Evolutionary conservation across 345 rosid genomes (phyloP).

Genomic region (Jatropha curcas): DNA sequence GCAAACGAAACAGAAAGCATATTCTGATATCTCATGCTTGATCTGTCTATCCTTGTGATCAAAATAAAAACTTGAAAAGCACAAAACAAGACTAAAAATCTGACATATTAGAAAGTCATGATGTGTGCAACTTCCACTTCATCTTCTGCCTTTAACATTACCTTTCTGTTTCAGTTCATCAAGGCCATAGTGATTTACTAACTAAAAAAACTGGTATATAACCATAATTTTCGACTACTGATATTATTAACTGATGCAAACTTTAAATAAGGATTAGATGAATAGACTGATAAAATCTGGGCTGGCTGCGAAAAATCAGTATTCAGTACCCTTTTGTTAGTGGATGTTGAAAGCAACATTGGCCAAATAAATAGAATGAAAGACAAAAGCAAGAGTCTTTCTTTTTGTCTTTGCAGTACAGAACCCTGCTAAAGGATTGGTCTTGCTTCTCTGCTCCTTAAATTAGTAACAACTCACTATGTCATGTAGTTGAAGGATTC

Average conservation of each 20-base stretch:
- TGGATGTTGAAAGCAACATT: slow-evolving; percentile 36
- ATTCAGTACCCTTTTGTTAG: slow-evolving; percentile 18
- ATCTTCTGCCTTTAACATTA: not conserved
- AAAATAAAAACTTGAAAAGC: slow-evolving; percentile 3
- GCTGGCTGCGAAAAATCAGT: not conserved
- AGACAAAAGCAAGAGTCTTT: slow-evolving; percentile 26
- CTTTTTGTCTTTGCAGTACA: slow-evolving; percentile 30
- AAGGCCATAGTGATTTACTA: not conserved
- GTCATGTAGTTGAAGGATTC: not conserved
- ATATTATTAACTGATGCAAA: not conserved
- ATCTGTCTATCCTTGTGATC: slow-evolving; percentile 16
- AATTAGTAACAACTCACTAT: not conserved
- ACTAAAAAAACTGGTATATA: too few relatives aligned
- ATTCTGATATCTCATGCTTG: not conserved
- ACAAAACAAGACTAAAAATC: slow-evolving; percentile 4
- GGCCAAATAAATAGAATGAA: slow-evolving; percentile 6
- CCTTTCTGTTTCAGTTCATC: not conserved
- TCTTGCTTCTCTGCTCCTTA: slow-evolving; percentile 22
- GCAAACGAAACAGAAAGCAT: not conserved
- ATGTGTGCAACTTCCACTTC: slow-evolving; percentile 10
- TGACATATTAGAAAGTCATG: slow-evolving; percentile 13
- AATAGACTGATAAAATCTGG: not conserved
- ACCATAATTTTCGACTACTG: not conserved
- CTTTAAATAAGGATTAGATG: not conserved
- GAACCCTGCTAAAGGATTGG: slow-evolving; percentile 14